Conservation (phyloP, 129 eudicot species). For the Daucus carota region DH1_v3.0 NC_030385.2:45612001-45612500, state of each 20-base stretch:
- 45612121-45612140: neutral
- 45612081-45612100: neutral
- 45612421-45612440: conserved; percentile 52
- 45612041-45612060: neutral
- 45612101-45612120: neutral
- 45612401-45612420: conserved; percentile 39
- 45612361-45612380: conserved; percentile 51
- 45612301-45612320: neutral
- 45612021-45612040: neutral
- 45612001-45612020: neutral
- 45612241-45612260: neutral
- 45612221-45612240: neutral
- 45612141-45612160: too few relatives aligned
- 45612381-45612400: conserved; percentile 52
- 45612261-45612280: neutral
- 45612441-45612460: conserved; percentile 46
- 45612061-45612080: neutral
- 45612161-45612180: neutral
- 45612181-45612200: neutral
- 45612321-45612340: neutral
- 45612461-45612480: conserved; percentile 40
- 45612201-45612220: neutral
- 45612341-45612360: neutral
- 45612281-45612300: neutral
- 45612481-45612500: neutral